Evolutionary conservation across 208 protist genomes (phyloP).

Genomic region (Trichomonas vaginalis): DNA sequence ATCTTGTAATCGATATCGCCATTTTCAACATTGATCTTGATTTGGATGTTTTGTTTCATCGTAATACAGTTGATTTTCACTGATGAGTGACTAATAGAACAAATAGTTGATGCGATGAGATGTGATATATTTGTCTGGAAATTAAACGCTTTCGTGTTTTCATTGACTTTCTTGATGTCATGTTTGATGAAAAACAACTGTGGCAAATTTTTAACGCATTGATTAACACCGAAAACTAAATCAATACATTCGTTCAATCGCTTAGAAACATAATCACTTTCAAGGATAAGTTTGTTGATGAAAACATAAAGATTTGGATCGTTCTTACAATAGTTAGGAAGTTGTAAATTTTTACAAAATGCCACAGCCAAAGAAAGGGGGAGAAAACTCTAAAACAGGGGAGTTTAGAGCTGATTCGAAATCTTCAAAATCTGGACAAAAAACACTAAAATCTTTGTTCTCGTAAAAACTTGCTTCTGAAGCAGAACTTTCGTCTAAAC

Average conservation of each 20-base stretch:
- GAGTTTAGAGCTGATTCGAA: neutral
- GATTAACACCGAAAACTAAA: neutral
- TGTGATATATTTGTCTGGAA: neutral
- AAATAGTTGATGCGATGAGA: neutral
- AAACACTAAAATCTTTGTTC: neutral
- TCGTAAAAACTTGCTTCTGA: neutral
- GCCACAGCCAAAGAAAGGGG: neutral
- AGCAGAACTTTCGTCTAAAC: neutral
- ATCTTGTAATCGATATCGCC: neutral
- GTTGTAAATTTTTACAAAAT: neutral
- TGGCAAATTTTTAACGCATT: neutral
- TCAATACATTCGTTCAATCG: conserved; percentile 42
- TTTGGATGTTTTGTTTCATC: neutral
- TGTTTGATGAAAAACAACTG: neutral
- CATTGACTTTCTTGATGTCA: neutral
- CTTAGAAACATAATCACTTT: conserved; percentile 47
- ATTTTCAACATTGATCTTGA: neutral
- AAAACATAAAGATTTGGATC: neutral
- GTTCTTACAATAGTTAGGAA: neutral
- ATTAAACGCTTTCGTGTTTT: neutral
- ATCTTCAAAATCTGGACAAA: neutral
- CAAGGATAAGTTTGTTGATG: conserved; percentile 47
- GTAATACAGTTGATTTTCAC: neutral
- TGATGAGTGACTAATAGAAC: neutral
- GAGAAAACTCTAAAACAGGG: neutral